These are phyloP conservation scores for Salix viminalis DNA, from an alignment of 345 rosid species.

Conservation along the genomic window DNA sequence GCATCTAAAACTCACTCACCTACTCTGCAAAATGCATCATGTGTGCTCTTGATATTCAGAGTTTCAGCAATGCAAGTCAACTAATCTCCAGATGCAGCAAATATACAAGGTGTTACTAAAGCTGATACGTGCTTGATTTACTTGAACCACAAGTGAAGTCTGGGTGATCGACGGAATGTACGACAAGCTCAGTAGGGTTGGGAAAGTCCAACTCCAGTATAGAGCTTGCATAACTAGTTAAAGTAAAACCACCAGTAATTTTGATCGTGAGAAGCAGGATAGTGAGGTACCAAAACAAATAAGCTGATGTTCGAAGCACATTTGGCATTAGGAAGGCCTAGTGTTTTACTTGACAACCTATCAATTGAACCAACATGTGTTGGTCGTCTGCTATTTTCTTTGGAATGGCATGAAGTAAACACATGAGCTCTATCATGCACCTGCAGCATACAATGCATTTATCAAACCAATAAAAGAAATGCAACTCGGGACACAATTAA, in stretches of 20 bases:
- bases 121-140: slow-evolving; percentile 34
- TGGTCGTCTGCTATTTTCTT: slow-evolving; percentile 35
- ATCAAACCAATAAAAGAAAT: neutral
- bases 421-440: slow-evolving; percentile 94
- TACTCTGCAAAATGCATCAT: neutral
- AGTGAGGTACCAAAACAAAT: slow-evolving; percentile 54
- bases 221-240: neutral
- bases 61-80: neutral
- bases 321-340: slow-evolving; percentile 48
- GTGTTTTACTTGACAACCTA: slow-evolving; percentile 66
- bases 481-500: neutral
- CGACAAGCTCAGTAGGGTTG: slow-evolving; percentile 29
- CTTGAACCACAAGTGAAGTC: slow-evolving; percentile 59
- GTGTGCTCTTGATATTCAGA: neutral
- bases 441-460: slow-evolving; percentile 30
- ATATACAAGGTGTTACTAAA: slow-evolving; percentile 4
- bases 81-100: too few species aligned
- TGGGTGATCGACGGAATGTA: slow-evolving; percentile 46
- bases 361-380: slow-evolving; percentile 53
- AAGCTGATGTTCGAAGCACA: slow-evolving; percentile 58
- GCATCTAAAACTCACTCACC: neutral
- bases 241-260: too few species aligned
- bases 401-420: slow-evolving; percentile 53
- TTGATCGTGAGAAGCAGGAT: neutral
- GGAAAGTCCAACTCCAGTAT: slow-evolving; percentile 46